Percentiles rank a stretch among this genome's conserved stretches.
Conservation (phyloP, 192 early-diverging fungal genomes). For the Paraglomus occultum region DNA sequence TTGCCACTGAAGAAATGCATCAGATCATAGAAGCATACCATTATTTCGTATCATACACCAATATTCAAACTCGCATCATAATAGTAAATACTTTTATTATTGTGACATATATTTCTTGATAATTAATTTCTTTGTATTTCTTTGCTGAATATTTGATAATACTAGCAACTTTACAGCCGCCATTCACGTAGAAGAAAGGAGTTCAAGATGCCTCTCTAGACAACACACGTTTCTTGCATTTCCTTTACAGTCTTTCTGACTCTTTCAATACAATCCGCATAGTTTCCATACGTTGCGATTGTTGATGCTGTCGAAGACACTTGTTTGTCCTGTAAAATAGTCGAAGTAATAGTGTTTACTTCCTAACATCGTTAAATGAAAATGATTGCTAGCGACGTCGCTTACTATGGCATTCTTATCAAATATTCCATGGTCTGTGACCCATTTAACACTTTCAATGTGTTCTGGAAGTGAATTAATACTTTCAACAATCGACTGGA, state of each 20-base stretch:
- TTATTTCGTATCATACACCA: too few relatives aligned
- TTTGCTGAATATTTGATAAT: too few relatives aligned
- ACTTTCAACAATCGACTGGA: conserved; percentile 6
- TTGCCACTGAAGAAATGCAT: too few relatives aligned
- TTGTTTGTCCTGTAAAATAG: conserved; percentile 1
- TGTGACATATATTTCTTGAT: too few relatives aligned
- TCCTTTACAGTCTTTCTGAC: conserved; percentile 20
- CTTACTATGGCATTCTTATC: conserved; percentile 14
- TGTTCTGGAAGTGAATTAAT: conserved; percentile 16
- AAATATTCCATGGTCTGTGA: neutral
- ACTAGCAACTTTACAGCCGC: too few relatives aligned
- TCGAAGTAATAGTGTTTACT: neutral
- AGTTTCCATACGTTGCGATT: conserved; percentile 28
- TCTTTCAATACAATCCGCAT: conserved; percentile 23
- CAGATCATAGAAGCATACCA: too few relatives aligned
- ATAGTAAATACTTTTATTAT: too few relatives aligned
- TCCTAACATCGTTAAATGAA: neutral
- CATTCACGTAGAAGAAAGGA: too few relatives aligned
- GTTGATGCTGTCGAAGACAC: neutral
- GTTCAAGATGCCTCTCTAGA: too few relatives aligned
- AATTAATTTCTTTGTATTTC: too few relatives aligned
- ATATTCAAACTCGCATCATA: too few relatives aligned
- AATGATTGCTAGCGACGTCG: too few relatives aligned
- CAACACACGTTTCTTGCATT: neutral
- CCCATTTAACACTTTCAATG: conserved; percentile 11